Percentiles rank a stretch among this genome's conserved stretches.
These are phyloP conservation scores for Typha latifolia DNA, from an alignment of 176 grass and related monocot species.

Conservation along the genomic window DNA sequence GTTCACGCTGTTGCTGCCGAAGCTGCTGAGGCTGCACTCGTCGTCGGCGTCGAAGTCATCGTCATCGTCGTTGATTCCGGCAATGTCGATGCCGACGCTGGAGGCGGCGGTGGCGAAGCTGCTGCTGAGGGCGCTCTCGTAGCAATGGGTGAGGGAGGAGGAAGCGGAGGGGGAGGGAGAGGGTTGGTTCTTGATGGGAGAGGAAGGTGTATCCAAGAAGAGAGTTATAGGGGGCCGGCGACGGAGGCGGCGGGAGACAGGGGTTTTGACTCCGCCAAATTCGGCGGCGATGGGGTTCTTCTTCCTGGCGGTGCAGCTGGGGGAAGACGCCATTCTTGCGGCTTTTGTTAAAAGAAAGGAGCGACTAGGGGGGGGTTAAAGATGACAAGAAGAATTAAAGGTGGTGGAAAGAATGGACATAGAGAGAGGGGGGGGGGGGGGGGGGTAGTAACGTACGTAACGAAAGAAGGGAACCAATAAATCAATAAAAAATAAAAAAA, in stretches of 20 bases:
- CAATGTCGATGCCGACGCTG: background rate
- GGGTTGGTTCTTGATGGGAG: background rate
- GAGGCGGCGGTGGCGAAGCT: background rate
- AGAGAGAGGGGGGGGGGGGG: too few species aligned
- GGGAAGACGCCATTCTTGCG: background rate
- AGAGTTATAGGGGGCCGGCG: background rate
- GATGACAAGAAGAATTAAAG: too few species aligned
- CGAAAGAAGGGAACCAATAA: too few species aligned
- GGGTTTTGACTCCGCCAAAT: background rate
- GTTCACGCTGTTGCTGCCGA: too few species aligned
- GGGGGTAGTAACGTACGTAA: too few species aligned
- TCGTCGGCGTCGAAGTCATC: background rate
- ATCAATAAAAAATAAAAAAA: too few species aligned
- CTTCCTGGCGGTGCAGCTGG: background rate
- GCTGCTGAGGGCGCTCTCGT: background rate
- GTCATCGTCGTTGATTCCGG: background rate
- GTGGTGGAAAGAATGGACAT: too few species aligned
- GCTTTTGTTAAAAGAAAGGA: too few species aligned
- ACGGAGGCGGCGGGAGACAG: background rate
- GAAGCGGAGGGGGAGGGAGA: conserved; percentile 14
- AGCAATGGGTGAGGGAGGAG: background rate
- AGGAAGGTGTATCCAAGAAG: too few species aligned
- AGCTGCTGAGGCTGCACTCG: background rate
- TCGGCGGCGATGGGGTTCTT: background rate
- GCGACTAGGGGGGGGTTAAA: too few species aligned